phyloP scores from a whole-genome alignment of 2,329 filamentous ascomycete species.

The Scleromitrula shiraiana region DNA sequence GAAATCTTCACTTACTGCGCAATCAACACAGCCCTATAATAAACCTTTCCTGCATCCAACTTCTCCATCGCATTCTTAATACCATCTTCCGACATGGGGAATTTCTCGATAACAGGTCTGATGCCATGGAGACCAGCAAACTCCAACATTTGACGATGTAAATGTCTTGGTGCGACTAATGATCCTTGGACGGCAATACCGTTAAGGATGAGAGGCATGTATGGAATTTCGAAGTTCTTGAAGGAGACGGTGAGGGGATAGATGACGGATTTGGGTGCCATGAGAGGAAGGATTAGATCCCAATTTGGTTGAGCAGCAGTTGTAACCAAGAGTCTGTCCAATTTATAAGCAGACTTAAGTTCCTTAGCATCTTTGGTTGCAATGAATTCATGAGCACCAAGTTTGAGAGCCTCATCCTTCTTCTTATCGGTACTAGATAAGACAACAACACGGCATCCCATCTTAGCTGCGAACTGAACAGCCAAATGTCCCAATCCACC shows the following conservation, averaged over 20 bases:
- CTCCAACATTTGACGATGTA: conserved; percentile 49
- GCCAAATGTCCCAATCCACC: conserved; percentile 54
- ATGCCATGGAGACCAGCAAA: conserved; percentile 50
- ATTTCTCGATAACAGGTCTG: conserved; percentile 47
- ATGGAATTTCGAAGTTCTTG: conserved; percentile 18
- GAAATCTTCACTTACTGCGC: conserved; percentile 7
- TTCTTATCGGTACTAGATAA: conserved; percentile 52
- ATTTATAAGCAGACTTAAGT: conserved; percentile 29
- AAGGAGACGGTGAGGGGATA: conserved; percentile 55
- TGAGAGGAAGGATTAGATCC: conserved; percentile 10
- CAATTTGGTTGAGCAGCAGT: conserved; percentile 16
- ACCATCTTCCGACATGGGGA: conserved; percentile 44
- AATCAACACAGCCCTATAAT: conserved; percentile 37
- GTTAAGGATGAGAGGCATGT: conserved; percentile 15
- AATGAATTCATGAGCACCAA: conserved; percentile 54
- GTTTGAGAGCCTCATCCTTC: conserved; percentile 49
- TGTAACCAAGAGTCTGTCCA: conserved; percentile 23
- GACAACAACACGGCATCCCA: conserved; percentile 53
- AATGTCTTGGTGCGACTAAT: conserved; percentile 28
- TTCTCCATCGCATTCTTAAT: conserved; percentile 46
- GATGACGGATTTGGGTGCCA: conserved; percentile 42
- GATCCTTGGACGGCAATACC: conserved; percentile 14
- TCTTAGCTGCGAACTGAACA: conserved; percentile 52
- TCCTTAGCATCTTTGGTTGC: conserved; percentile 36
- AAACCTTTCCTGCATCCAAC: conserved; percentile 45